Evolutionary conservation across 179 eudicot genomes (phyloP), one percentile per base, ranked within the genome.

Genomic region (Heliamphora ciliata): DNA sequence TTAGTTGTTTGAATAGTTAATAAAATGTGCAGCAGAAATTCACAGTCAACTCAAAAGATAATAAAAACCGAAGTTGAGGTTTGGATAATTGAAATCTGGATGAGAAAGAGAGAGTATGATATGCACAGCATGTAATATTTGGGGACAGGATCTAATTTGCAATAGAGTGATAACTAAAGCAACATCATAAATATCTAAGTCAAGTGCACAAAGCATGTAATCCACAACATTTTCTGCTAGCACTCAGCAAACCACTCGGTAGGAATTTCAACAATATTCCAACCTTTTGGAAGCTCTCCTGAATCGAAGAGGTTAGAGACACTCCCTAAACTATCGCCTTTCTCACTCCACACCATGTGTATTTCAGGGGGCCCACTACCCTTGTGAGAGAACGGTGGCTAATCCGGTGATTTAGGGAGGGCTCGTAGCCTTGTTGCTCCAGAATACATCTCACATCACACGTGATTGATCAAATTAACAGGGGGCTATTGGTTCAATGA

Each of bases 1-100:
- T 94, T 93, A 93, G 97, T 89, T 86, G 77, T 89, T 81, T 85
- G 88, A 90, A 83, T 86, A 88, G 93, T 87, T 88, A 91, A 92
- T 88, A 81, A 84, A 86, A 84, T 65, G 76, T 54, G 84, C 58
- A 60, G 74, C 77, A 79, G 21, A 61, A 79, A 24, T 80, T 21
- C 21, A 17, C 40, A 31, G 40, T 31, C 40, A 5, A 51, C 70
- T 51, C 40, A 67, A 64, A 55, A 47, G 24, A 40, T 76, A 58
- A 44, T 13, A 59, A n/a, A 9, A 8, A 44, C 15, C 67, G 59
- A 40, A 67, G 51, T 44, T 14, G 59, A 76, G 44, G 11, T 75
- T 9, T 55, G 6, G 63, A 63, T 61, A 61, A 61, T 15, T 15
- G 66, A 15, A 61, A 61, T 61, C 66, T 61, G 47, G 55, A 54